Percentiles rank a stretch among this genome's conserved stretches.
Conservation (phyloP, 345 rosid genomes). For the Pistacia atlantica region DNA sequence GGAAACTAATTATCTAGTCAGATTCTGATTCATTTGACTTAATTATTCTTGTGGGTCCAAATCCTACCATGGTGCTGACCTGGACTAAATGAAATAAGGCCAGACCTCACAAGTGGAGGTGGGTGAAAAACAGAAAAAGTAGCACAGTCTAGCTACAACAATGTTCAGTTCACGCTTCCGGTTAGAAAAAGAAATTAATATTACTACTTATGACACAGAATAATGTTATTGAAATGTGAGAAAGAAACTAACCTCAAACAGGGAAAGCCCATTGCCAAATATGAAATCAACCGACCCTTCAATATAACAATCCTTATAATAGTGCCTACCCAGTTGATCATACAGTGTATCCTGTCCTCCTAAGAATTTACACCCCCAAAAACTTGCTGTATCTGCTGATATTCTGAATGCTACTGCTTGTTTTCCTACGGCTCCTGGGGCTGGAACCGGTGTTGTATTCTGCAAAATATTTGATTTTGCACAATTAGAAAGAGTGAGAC, state of each 20-base stretch:
- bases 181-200: too few species aligned
- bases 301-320: conserved; percentile 92
- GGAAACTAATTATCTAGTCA: not conserved
- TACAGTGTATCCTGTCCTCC: conserved; percentile 97
- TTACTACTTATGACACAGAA: not conserved
- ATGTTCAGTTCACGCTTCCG: not conserved
- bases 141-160: not conserved
- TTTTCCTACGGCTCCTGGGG: conserved; percentile 84
- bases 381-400: conserved; percentile 84
- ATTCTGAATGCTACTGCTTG: conserved; percentile 95
- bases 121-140: not conserved
- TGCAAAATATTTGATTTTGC: conserved; percentile 18
- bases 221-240: not conserved
- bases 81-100: not conserved
- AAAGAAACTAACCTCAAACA: conserved; percentile 64
- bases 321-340: conserved; percentile 91
- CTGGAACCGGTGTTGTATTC: conserved; percentile 89
- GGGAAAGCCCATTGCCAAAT: conserved; percentile 91
- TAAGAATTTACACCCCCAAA: conserved; percentile 76
- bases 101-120: not conserved
- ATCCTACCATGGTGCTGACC: not conserved
- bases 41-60: not conserved
- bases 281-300: conserved; percentile 96
- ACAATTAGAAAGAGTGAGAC: not conserved
- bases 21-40: not conserved